Evolutionary conservation across 2,329 filamentous ascomycete genomes (phyloP), one percentile per base, ranked within the genome.

Genomic region (Hypoxylon sp.): DNA sequence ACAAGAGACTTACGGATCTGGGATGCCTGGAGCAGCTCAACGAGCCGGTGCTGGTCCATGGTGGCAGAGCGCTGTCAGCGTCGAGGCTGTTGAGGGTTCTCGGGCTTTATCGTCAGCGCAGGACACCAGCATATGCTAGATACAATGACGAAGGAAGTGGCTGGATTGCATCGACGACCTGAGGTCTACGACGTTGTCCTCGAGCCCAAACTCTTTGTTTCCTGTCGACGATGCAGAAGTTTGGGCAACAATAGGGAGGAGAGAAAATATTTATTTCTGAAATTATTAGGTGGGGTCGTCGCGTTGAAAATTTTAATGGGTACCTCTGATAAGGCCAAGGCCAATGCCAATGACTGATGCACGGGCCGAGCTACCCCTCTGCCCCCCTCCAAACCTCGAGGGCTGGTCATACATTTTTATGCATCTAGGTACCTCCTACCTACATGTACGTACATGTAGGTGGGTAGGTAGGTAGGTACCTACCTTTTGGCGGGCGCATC

Each of bases 31-130:
- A 98, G 89, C 83, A 97, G 90, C 85, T 92, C 88, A 74, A 96
- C 88, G 80, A 98, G 94, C 83, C 92, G 90, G 81, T 93, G 90
- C 81, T 93, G 88, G 81, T 94, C 91, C 92, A 95, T 95, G 77
- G 69, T 81, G 76, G 25, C n/a, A 61, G 37, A 17, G 13, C 13
- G 37, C 20, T 25, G 25, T 50, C 44, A 31, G 30, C 13, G 54
- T 49, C 20, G 50, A 48, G 13, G 40, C 51, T 42, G 50, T 51
- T 20, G 55, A 8, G 30, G 14, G 7, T 30, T 27, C 13, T 50
- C 10, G 22, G 22, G 6, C 1, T 17, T 31, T 37, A 33, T 35
- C 27, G 49, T 42, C 27, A 20, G 31, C 31, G 49, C 22, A 44
- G 31, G 56, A 42, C 14, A 63, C 33, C 33, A 59, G 42, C 27